A percentile compares a stretch with the other conserved stretches of the same genome.
These are phyloP conservation scores for Suhomyces taliae DNA, from an alignment of 1,139 yeast genomes.

Conservation along the genomic window DNA sequence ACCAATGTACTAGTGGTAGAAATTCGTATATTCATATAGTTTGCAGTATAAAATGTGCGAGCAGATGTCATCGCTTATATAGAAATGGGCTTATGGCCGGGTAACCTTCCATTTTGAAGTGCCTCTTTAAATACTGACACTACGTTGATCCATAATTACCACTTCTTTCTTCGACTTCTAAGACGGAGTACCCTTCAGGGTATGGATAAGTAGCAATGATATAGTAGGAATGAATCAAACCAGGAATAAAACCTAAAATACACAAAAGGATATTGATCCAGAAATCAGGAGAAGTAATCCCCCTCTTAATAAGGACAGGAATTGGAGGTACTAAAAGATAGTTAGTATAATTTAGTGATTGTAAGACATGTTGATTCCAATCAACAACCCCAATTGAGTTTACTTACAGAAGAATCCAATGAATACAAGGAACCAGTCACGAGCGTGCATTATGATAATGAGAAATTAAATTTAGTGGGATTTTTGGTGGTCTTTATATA, in stretches of 20 bases:
- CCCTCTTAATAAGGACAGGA: slow-evolving; percentile 78
- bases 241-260: slow-evolving; percentile 79
- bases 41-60: not conserved
- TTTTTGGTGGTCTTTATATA: slow-evolving; percentile 3
- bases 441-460: slow-evolving; percentile 50
- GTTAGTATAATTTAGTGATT: slow-evolving; percentile 3
- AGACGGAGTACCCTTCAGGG: slow-evolving; percentile 30
- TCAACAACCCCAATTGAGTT: not conserved
- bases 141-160: slow-evolving; percentile 25
- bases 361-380: no score
- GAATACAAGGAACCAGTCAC: slow-evolving; percentile 78
- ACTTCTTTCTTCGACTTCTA: slow-evolving; percentile 32
- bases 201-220: slow-evolving; percentile 58
- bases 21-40: slow-evolving; percentile 8
- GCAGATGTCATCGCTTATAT: not conserved
- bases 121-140: not conserved
- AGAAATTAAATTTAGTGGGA: not conserved
- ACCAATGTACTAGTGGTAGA: not conserved
- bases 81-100: slow-evolving; percentile 9
- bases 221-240: slow-evolving; percentile 65
- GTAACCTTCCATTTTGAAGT: slow-evolving; percentile 6
- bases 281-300: slow-evolving; percentile 66
- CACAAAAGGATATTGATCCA: slow-evolving; percentile 75
- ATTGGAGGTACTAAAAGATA: slow-evolving; percentile 61
- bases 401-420: slow-evolving; percentile 60